phyloP scores from a whole-genome alignment of 2,329 filamentous ascomycete genomes.

The Chlorencoelia australis region DNA sequence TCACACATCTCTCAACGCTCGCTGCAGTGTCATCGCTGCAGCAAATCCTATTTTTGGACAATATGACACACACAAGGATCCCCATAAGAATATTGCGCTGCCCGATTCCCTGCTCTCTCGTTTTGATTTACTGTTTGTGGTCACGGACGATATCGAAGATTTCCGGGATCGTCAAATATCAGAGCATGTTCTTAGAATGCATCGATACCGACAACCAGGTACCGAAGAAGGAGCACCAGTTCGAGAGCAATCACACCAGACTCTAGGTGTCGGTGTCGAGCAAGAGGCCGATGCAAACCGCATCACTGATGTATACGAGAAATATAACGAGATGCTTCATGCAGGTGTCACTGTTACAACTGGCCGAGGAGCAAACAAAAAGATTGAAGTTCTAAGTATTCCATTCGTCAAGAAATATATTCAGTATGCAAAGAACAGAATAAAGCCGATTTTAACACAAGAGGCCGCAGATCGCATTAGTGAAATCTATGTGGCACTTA shows the following conservation, averaged over 20 bases:
- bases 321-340: conserved; percentile 93
- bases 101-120: conserved; percentile 93
- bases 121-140: conserved; percentile 96
- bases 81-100: conserved; percentile 95
- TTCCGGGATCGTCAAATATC: conserved; percentile 82
- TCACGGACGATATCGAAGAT: conserved; percentile 97
- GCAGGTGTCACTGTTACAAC: conserved; percentile 73
- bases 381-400: conserved; percentile 84
- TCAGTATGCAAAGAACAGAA: conserved; percentile 87
- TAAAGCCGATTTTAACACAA: conserved; percentile 84
- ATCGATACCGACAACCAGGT: conserved; percentile 84
- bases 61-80: conserved; percentile 97
- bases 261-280: conserved; percentile 78
- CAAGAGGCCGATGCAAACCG: conserved; percentile 62
- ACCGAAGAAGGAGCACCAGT: conserved; percentile 92
- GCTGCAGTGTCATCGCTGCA: conserved; percentile 91
- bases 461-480: conserved; percentile 88
- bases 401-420: conserved; percentile 99
- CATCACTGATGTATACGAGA: conserved; percentile 86
- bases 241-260: conserved; percentile 75
- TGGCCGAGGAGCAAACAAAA: conserved; percentile 63
- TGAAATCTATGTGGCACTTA: conserved; percentile 78
- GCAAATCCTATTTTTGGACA: conserved; percentile 98
- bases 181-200: conserved; percentile 95
- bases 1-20: conserved; percentile 91